Conservation (phyloP, 768 basidiomycete genomes). For the Trametes cinnabarina region DNA sequence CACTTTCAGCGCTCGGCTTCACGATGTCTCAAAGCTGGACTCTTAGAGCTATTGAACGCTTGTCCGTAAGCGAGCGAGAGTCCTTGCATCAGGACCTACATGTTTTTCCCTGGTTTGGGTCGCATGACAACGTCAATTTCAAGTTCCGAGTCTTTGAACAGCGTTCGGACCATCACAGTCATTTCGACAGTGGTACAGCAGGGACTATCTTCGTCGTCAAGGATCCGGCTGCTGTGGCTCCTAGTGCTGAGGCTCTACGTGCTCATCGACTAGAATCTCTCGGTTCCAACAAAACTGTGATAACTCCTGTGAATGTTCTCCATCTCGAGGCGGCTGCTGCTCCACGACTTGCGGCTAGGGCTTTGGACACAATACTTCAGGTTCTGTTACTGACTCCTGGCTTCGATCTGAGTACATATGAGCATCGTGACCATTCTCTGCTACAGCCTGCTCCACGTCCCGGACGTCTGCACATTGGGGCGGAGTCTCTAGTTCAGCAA, state of each 20-base stretch:
- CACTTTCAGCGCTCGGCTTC: slow-evolving; percentile 1
- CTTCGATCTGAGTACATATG: neutral
- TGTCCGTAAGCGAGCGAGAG: neutral
- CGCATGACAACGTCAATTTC: neutral
- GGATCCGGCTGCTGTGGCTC: neutral
- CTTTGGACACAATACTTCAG: neutral
- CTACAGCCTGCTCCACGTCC: slow-evolving; percentile 14
- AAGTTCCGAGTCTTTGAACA: no score
- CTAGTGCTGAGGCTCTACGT: neutral
- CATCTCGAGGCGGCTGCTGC: neutral
- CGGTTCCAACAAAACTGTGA: no score
- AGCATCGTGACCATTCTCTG: neutral
- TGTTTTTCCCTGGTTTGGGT: neutral
- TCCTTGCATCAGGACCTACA: neutral
- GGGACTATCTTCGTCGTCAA: neutral
- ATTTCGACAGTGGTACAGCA: slow-evolving; percentile 2
- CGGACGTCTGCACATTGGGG: slow-evolving; percentile 16
- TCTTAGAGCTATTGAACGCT: neutral
- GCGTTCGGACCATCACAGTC: neutral
- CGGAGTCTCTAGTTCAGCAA: neutral
- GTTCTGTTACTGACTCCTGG: neutral
- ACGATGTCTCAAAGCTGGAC: slow-evolving; percentile 14
- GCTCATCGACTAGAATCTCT: neutral
- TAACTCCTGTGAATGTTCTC: neutral
- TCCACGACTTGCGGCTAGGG: neutral